These are phyloP conservation scores for Solanum medicagineum DNA, from an alignment of 257 asterid species.

Conservation along the genomic window DNA sequence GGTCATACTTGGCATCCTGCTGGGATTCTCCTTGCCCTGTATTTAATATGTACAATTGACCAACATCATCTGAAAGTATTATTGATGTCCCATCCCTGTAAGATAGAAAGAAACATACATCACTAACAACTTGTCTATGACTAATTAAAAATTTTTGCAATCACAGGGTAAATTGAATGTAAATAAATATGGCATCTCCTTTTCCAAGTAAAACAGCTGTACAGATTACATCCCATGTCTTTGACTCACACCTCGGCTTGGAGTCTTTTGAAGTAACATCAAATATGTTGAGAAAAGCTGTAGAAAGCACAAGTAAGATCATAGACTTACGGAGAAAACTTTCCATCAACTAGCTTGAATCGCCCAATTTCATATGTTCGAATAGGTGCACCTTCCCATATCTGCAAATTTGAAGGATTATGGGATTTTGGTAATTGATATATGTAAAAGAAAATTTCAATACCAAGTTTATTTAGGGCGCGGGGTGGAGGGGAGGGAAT, in stretches of 20 bases:
- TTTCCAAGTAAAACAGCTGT: neutral
- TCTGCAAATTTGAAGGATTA: slow-evolving; percentile 28
- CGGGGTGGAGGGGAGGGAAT: neutral
- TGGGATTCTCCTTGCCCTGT: slow-evolving; percentile 98
- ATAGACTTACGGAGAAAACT: slow-evolving; percentile 91
- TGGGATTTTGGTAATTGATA: neutral
- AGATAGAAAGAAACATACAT: neutral
- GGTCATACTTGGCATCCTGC: slow-evolving; percentile 84
- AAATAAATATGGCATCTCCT: neutral
- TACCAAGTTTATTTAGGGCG: neutral
- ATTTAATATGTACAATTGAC: slow-evolving; percentile 73
- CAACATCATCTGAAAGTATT: slow-evolving; percentile 92
- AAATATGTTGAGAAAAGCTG: neutral
- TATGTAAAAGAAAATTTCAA: neutral
- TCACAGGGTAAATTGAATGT: neutral
- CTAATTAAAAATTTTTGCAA: slow-evolving; percentile 1
- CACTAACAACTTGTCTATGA: slow-evolving; percentile 5
- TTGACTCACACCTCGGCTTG: neutral
- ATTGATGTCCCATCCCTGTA: slow-evolving; percentile 96
- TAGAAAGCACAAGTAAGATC: neutral
- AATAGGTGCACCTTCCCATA: slow-evolving; percentile 93
- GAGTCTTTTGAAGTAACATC: neutral
- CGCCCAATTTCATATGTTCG: slow-evolving; percentile 75
- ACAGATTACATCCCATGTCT: neutral
- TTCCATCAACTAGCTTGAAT: slow-evolving; percentile 89